Percentiles rank a stretch among this genome's conserved stretches.
These are phyloP conservation scores for Paecilomyces fulvus DNA, from an alignment of 2,329 filamentous ascomycete genomes.

Conservation along the genomic window DNA sequence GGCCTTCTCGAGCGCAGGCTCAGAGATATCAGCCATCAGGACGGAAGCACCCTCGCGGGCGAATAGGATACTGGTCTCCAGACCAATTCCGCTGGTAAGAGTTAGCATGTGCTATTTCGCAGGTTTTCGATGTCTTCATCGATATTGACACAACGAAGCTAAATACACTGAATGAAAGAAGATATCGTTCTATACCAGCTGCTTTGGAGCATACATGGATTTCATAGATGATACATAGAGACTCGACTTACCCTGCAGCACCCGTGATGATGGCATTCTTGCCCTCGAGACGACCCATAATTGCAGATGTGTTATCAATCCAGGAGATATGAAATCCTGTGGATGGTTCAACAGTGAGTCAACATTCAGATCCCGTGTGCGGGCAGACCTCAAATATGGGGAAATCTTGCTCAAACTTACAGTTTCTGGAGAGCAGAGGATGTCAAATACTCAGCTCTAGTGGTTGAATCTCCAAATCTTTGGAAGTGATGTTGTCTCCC, in stretches of 20 bases:
- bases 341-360: neutral
- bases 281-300: slow-evolving; percentile 46
- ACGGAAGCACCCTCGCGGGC: slow-evolving; percentile 79
- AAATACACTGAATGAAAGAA: no score
- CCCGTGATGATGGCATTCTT: slow-evolving; percentile 74
- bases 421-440: neutral
- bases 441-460: neutral
- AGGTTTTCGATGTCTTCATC: neutral
- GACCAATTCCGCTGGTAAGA: slow-evolving; percentile 64
- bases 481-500: neutral
- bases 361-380: neutral
- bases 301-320: slow-evolving; percentile 3
- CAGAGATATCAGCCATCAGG: slow-evolving; percentile 77
- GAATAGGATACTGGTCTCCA: slow-evolving; percentile 86
- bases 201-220: neutral
- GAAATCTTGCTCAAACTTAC: neutral
- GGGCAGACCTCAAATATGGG: neutral
- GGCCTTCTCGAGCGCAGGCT: slow-evolving; percentile 67
- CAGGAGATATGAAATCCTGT: neutral
- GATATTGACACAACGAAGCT: no score
- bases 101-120: slow-evolving; percentile 1
- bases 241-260: slow-evolving; percentile 63
- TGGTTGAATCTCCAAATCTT: neutral
- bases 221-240: neutral
- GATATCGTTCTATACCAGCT: neutral